phyloP scores from a whole-genome alignment of 1,284 basidiomycete genomes.

The Limonomyces culmigenus region DNA sequence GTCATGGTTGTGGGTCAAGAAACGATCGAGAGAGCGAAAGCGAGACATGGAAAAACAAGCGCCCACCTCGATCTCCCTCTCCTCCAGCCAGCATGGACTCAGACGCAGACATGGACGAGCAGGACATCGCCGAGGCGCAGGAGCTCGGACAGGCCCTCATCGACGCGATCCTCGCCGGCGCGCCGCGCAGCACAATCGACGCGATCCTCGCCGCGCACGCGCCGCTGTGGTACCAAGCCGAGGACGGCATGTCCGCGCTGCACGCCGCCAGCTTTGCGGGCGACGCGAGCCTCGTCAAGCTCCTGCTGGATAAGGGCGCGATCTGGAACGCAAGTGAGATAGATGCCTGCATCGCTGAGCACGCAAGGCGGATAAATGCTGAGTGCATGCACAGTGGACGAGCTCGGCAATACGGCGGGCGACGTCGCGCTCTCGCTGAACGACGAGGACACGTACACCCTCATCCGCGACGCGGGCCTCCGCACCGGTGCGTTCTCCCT shows the following conservation, averaged over 20 bases:
- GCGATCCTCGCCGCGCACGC: slow-evolving; percentile 52
- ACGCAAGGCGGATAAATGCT: no score
- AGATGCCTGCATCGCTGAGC: neutral
- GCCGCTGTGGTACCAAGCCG: slow-evolving; percentile 86
- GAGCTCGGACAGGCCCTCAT: slow-evolving; percentile 46
- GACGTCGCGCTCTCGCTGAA: slow-evolving; percentile 82
- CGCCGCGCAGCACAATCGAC: slow-evolving; percentile 31
- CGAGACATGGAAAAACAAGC: no score
- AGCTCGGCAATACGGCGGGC: slow-evolving; percentile 65
- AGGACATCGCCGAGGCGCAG: no score
- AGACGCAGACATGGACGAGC: no score
- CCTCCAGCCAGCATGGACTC: no score
- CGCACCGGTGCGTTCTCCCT: slow-evolving; percentile 43
- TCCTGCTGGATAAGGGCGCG: slow-evolving; percentile 70
- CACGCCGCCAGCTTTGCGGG: slow-evolving; percentile 80
- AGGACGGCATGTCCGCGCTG: slow-evolving; percentile 64
- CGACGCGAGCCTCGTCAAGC: slow-evolving; percentile 40
- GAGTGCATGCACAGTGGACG: slow-evolving; percentile 55
- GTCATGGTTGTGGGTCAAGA: no score
- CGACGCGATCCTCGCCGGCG: slow-evolving; percentile 33
- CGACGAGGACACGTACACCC: slow-evolving; percentile 50
- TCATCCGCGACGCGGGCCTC: slow-evolving; percentile 77
- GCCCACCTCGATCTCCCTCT: no score
- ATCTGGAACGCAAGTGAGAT: slow-evolving; percentile 76
- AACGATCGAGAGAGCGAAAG: no score